Base-by-base conservation (phyloP, 2,329 filamentous ascomycete species). In the Aspergillus versicolor region DNA sequence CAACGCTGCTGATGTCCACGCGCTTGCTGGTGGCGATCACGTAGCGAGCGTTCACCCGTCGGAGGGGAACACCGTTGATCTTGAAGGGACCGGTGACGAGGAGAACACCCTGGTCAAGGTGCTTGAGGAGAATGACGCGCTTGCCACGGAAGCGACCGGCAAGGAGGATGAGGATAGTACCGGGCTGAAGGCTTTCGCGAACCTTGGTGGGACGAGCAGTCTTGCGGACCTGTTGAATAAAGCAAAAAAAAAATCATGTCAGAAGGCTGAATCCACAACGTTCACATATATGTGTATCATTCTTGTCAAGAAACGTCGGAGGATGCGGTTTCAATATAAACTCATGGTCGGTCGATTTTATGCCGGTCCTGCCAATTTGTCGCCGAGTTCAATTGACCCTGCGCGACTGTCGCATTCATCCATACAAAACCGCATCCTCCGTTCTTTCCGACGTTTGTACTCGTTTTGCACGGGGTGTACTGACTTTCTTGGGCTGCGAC, bases 31-130 rank as follows among this genome's bases (percentile, higher is more conserved):
- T 80, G 65, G 78, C 77, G 67, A 80, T 80, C 59, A 80, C 78
- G 64, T 80, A 80, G 73, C 78, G 73, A 62, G 77, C 66, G 70
- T 80, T 80, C 60, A 80, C 78, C 79, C 90, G 88, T 82, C 94
- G 89, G 76, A 99, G 89, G 71, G 94, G 94, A 68, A 99, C 94
- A 81, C 94, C 94, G 85, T 99, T 99, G 84, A 99, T 89, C 89
- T 97, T 99, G 90, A 97, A 99, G 78, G 94, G 94, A 74, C 94
- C 94, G 77, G 94, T 99, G 75, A 99, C 92, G 79, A 99, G 91
- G 80, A 99, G 92, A 69, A 97, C 91, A 83, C 94, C 94, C 84
- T 97, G 91, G 77, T 91, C 85, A 76, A 99, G 92, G 81, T 89
- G 87, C 88, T 97, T 97, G 80, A 99, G 90, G 82, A 97, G 92